Evolutionary conservation across 768 basidiomycete genomes (phyloP), one percentile per base, ranked within the genome.

Genomic region (Pleurotus pulmonarius): DNA sequence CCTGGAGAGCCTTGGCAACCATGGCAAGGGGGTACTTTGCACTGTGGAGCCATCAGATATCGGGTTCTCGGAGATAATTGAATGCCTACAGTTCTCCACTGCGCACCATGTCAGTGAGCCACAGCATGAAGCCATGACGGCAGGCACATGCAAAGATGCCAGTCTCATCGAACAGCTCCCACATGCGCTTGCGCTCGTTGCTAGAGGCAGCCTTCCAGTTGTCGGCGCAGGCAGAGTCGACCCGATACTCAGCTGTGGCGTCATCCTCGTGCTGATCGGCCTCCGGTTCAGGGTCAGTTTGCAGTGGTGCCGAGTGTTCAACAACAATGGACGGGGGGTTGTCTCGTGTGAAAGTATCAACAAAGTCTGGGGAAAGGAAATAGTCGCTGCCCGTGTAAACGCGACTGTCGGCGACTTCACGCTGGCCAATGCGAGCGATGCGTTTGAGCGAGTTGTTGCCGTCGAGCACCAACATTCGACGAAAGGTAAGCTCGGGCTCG

Each of bases 81-180:
- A 3, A 16, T 29, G 68, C 72, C 53, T 62, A 75, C 74, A 74
- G 55, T 55, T 76, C 70, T 3, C 74, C 70, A 52, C 69, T 72
- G 5, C 44, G 38, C 5, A 73, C 46, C 70, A 75, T 72, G 52
- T 76, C 73, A 0, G 58, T 57, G 0, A 73, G 43, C 47, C 61
- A 62, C 0, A 71, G 55, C 18, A 69, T 56, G 0, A 72, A 61
- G 3, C 70, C 69, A 65, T 75, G 73, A 1, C 62, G 59, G 56
- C 75, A 76, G 8, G 66, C 64, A 56, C 59, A 52, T 0, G 70
- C 65, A 57, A 79, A 78, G 8, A 75, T 61, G 0, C 76, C 73
- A 0, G 70, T 67, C 63, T 76, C 71, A 0, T 69, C 57, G 49
- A 73, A 78, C 7, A 73, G 60, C 3, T 57, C 54, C 72, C 68